These are phyloP conservation scores for Chionographis japonica DNA, from an alignment of 106 monocot species.

Conservation along the genomic window DNA sequence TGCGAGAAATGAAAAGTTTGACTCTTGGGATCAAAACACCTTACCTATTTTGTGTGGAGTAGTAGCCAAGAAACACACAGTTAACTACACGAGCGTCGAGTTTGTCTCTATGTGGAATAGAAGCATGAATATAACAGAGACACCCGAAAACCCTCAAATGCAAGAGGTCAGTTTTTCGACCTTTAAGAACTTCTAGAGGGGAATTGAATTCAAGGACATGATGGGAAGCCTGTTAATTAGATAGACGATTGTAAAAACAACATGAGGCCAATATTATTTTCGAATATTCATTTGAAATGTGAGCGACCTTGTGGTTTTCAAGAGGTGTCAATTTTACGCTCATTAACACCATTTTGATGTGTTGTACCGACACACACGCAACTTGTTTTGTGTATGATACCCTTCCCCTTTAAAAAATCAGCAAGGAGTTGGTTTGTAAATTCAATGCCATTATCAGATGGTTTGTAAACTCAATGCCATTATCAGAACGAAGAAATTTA, in stretches of 20 bases:
- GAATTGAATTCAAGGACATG: neutral
- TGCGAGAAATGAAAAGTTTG: too few species aligned
- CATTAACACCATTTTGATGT: neutral
- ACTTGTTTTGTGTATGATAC: neutral
- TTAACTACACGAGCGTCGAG: too few species aligned
- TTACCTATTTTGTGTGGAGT: too few species aligned
- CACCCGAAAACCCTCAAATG: neutral
- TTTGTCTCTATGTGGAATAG: too few species aligned
- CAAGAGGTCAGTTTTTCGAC: neutral
- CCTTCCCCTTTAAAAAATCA: neutral
- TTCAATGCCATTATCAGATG: neutral
- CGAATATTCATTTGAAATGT: neutral
- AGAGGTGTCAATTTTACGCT: neutral
- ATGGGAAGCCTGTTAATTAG: neutral
- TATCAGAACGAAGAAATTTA: neutral
- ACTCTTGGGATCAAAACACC: too few species aligned
- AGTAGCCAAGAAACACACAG: too few species aligned
- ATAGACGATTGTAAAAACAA: neutral
- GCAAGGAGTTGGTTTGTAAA: neutral
- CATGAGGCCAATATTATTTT: constrained; percentile 1
- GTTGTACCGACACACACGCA: neutral
- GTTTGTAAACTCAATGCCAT: neutral
- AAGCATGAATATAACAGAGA: neutral
- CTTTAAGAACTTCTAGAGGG: neutral
- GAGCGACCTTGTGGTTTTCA: neutral